Conservation (phyloP, 768 basidiomycete species). For the Boletus barrowsii region DNA sequence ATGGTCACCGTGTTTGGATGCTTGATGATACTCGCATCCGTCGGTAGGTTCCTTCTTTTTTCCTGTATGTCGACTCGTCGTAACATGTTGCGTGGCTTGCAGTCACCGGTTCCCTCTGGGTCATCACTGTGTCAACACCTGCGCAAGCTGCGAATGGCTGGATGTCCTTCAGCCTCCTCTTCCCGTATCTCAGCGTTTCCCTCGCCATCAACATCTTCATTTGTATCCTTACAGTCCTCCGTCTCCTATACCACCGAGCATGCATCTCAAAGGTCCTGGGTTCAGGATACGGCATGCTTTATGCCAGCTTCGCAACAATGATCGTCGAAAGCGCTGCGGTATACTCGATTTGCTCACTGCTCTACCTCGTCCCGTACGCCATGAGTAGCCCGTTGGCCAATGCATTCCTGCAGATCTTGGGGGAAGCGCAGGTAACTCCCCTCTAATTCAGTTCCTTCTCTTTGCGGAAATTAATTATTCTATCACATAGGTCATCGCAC, state of each 20-base stretch:
- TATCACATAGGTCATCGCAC: conserved; percentile 40
- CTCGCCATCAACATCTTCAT: conserved; percentile 32
- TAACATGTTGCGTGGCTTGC: background rate
- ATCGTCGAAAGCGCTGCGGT: conserved; percentile 34
- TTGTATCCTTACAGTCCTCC: conserved; percentile 30
- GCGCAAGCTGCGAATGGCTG: conserved; percentile 13
- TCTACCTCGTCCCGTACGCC: conserved; percentile 32
- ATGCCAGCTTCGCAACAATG: conserved; percentile 34
- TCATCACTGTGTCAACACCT: conserved; percentile 27
- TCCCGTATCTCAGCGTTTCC: conserved; percentile 34
- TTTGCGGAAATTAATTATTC: background rate
- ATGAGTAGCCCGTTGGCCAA: conserved; percentile 22
- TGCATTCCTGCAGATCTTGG: conserved; percentile 31
- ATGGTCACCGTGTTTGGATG: conserved; percentile 16
- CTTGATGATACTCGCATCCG: conserved; percentile 23
- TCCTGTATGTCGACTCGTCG: background rate
- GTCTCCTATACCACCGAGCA: conserved; percentile 29
- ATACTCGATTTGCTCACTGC: conserved; percentile 30
- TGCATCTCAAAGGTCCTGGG: conserved; percentile 28
- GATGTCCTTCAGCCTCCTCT: conserved; percentile 34
- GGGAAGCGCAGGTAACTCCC: conserved; percentile 26
- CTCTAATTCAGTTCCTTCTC: background rate
- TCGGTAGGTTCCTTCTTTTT: conserved; percentile 15
- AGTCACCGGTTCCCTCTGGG: conserved; percentile 31
- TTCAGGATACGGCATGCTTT: conserved; percentile 23